phyloP scores from a whole-genome alignment of 805 yeast genomes.

The Suhomyces emberorum region DNA sequence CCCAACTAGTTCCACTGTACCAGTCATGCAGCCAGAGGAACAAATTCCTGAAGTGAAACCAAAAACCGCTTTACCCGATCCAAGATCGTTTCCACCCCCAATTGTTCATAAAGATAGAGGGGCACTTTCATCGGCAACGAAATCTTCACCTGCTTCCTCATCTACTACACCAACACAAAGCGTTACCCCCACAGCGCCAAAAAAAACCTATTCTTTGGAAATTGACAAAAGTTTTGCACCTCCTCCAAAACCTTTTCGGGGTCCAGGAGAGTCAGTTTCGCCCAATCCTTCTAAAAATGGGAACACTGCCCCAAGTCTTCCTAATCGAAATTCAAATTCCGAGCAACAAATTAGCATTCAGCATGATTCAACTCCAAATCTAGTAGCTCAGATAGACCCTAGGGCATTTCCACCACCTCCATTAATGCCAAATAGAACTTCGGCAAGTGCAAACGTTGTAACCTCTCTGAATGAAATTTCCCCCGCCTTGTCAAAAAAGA shows the following conservation, averaged over 20 bases:
- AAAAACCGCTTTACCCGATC: slow-evolving; percentile 30
- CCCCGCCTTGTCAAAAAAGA: slow-evolving; percentile 15
- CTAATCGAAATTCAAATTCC: background rate
- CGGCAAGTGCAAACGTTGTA: too few relatives aligned
- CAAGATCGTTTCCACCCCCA: slow-evolving; percentile 40
- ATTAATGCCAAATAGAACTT: too few relatives aligned
- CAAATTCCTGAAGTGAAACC: slow-evolving; percentile 8
- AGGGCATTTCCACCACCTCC: slow-evolving; percentile 16
- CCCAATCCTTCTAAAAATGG: background rate
- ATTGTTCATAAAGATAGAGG: slow-evolving; percentile 34
- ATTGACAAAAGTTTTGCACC: slow-evolving; percentile 42
- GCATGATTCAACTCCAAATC: background rate
- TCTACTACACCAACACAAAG: background rate
- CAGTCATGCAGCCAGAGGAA: background rate
- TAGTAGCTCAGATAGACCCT: background rate
- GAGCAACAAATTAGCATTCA: too few relatives aligned
- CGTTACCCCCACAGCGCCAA: slow-evolving; percentile 7
- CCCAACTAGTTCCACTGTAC: background rate
- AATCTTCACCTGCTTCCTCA: background rate
- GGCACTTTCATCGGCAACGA: background rate
- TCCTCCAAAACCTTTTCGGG: slow-evolving; percentile 38
- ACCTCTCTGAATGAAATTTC: background rate
- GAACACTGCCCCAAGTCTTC: background rate
- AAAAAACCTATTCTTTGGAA: slow-evolving; percentile 18
- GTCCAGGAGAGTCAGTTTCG: background rate